These are phyloP conservation scores for Globisporangium emineosum DNA, from an alignment of 352 stramenopile genomes.

Conservation along the genomic window DNA sequence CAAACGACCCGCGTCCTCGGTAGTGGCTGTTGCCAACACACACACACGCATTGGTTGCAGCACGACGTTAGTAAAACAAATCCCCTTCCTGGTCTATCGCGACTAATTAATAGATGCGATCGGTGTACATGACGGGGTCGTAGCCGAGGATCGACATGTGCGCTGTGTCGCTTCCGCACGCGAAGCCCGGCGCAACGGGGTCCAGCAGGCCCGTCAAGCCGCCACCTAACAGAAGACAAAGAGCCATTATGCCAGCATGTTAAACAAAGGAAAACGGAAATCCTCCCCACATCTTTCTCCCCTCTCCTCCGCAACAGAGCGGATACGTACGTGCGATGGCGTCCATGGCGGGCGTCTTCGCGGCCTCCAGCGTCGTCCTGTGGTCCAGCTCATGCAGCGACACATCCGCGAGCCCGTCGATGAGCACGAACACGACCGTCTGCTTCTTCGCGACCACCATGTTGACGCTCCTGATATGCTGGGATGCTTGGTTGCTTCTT, in stretches of 20 bases:
- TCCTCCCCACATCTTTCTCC: neutral
- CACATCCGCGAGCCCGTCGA: constrained; percentile 81
- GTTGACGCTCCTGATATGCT: neutral
- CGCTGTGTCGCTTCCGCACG: constrained; percentile 83
- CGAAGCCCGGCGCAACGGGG: constrained; percentile 78
- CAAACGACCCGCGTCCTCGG: constrained; percentile 80
- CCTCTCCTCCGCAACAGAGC: neutral
- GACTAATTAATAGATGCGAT: constrained; percentile 6
- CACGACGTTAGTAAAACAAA: neutral
- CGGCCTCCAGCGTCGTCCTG: constrained; percentile 62
- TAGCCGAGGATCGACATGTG: constrained; percentile 91
- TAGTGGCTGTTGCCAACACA: constrained; percentile 52
- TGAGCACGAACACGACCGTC: constrained; percentile 83
- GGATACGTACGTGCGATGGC: constrained; percentile 64
- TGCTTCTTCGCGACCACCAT: constrained; percentile 27
- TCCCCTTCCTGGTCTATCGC: too few relatives aligned
- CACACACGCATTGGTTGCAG: neutral
- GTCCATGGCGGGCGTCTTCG: constrained; percentile 80
- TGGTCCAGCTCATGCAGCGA: constrained; percentile 53
- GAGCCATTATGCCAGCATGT: neutral
- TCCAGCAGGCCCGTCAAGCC: constrained; percentile 85
- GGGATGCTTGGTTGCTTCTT: too few relatives aligned
- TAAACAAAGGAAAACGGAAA: neutral
- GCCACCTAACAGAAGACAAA: constrained; percentile 31
- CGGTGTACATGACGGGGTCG: constrained; percentile 66